A percentile compares a stretch with the other conserved stretches of the same genome.
These are phyloP conservation scores for Curvularia verruculosa DNA, from an alignment of 2,329 filamentous ascomycete species.

Conservation along the genomic window DNA sequence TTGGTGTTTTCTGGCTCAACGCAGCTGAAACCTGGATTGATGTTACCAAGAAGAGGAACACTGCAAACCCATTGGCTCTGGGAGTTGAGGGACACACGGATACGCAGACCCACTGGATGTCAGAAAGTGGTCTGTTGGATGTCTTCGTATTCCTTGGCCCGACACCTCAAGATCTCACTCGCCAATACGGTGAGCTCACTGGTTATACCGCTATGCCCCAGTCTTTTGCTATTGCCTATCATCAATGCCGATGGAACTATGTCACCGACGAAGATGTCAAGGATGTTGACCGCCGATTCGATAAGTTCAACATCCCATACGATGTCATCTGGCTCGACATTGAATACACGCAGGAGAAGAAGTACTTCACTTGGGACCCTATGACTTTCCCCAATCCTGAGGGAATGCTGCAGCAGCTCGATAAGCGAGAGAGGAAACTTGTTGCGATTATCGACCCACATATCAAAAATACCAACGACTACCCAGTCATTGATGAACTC, in stretches of 20 bases:
- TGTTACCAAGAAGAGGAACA: constrained; percentile 78
- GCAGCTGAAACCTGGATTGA: constrained; percentile 98
- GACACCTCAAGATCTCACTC: constrained; percentile 79
- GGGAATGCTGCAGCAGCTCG: constrained; percentile 86
- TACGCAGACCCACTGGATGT: constrained; percentile 96
- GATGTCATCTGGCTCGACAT: constrained; percentile 99
- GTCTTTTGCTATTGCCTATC: constrained; percentile 89
- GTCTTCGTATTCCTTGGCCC: constrained; percentile 95
- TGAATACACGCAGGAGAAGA: constrained; percentile 95
- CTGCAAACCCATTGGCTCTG: constrained; percentile 77
- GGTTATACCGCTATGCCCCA: constrained; percentile 91
- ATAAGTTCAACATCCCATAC: constrained; percentile 93
- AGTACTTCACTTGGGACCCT: constrained; percentile 97
- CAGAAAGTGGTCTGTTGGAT: constrained; percentile 86
- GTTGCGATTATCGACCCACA: constrained; percentile 97
- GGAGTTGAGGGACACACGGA: constrained; percentile 71
- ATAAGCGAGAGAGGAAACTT: constrained; percentile 83
- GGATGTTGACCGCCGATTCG: constrained; percentile 94
- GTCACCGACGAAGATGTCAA: constrained; percentile 96
- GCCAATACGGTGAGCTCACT: constrained; percentile 85
- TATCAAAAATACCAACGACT: constrained; percentile 88
- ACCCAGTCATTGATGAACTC: constrained; percentile 77
- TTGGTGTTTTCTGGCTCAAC: constrained; percentile 97
- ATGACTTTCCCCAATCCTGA: constrained; percentile 86
- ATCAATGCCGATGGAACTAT: constrained; percentile 99